These are phyloP conservation scores for Tolypocladium ovalisporum DNA, from an alignment of 2,329 filamentous ascomycete genomes.

Conservation along the genomic window DNA sequence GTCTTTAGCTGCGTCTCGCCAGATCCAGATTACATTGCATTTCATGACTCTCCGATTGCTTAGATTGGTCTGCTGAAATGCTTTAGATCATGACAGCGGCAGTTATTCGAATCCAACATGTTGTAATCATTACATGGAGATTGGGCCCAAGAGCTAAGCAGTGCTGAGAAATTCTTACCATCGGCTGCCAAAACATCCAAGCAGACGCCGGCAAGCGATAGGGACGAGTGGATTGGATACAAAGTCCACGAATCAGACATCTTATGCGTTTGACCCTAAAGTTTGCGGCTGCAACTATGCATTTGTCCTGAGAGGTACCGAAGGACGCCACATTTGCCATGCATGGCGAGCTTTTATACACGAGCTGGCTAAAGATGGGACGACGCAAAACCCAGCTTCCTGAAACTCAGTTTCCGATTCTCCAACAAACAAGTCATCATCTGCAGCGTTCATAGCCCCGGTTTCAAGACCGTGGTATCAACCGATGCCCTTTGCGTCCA, in stretches of 20 bases:
- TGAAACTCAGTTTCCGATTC: not conserved
- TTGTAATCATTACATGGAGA: too few species aligned
- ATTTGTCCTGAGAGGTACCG: not conserved
- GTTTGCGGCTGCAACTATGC: not conserved
- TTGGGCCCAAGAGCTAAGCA: too few species aligned
- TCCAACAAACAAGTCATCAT: not conserved
- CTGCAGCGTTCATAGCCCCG: not conserved
- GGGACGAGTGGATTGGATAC: too few species aligned
- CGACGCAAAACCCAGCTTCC: not conserved
- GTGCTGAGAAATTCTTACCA: too few species aligned
- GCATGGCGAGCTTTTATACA: not conserved
- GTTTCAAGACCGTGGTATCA: not conserved
- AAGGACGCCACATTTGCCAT: not conserved
- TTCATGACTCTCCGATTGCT: too few species aligned
- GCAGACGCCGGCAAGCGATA: too few species aligned
- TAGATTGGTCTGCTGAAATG: too few species aligned
- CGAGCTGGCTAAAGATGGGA: not conserved
- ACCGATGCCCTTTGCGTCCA: not conserved
- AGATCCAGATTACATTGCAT: too few species aligned
- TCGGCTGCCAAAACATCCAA: too few species aligned
- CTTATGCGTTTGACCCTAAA: not conserved
- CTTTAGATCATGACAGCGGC: too few species aligned
- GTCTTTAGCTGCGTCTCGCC: too few species aligned
- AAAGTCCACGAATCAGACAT: not conserved
- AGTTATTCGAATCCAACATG: too few species aligned